phyloP scores from a whole-genome alignment of 2,329 filamentous ascomycete species.

The Apiospora marii region DNA sequence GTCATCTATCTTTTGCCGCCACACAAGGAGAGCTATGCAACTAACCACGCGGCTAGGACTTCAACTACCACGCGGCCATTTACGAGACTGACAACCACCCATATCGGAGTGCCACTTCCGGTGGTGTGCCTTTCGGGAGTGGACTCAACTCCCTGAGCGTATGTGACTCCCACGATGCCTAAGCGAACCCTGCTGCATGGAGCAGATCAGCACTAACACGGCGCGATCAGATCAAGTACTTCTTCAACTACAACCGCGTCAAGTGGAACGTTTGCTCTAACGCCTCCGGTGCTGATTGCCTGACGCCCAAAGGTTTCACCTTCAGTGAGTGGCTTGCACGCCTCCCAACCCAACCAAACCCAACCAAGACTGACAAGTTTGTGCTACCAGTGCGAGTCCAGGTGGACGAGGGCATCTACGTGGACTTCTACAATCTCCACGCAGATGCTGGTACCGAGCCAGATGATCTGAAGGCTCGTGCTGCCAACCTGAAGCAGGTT shows the following conservation, averaged over 20 bases:
- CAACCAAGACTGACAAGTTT: neutral
- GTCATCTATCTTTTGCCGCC: neutral
- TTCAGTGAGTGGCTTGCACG: conserved; percentile 47
- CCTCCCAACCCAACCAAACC: neutral
- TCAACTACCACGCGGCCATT: conserved; percentile 72
- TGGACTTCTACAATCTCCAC: conserved; percentile 73
- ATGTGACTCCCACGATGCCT: neutral
- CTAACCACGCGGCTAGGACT: conserved; percentile 52
- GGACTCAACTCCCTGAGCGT: conserved; percentile 66
- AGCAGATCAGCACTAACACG: neutral
- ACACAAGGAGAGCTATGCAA: neutral
- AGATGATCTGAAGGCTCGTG: conserved; percentile 63
- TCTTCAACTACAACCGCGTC: conserved; percentile 61
- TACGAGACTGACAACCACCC: conserved; percentile 67
- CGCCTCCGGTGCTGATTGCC: conserved; percentile 64
- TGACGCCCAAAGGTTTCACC: conserved; percentile 75
- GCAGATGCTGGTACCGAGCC: conserved; percentile 67
- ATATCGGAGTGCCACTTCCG: conserved; percentile 69
- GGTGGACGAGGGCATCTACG: conserved; percentile 59
- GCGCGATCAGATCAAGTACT: conserved; percentile 58
- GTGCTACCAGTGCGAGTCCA: conserved; percentile 56
- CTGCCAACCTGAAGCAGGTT: conserved; percentile 66
- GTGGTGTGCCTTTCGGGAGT: conserved; percentile 68
- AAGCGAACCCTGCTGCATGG: neutral
- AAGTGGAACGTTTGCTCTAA: conserved; percentile 68